Base-by-base conservation (phyloP, 2,329 filamentous ascomycete species). In the Aspergillus costaricaensis region DNA sequence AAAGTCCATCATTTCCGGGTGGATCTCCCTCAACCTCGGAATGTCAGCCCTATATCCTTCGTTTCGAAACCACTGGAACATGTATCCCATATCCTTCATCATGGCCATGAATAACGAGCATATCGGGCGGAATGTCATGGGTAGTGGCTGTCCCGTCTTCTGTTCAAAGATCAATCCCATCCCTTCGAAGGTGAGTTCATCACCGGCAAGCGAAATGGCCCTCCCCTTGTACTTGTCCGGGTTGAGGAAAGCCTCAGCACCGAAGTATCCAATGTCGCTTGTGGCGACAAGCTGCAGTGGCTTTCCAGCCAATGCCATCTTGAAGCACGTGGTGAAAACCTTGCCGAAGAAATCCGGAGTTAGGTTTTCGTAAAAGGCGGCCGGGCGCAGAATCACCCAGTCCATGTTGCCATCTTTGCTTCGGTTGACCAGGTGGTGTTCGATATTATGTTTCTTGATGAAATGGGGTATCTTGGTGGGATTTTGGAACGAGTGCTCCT, bases 331-430 rank as follows among this genome's bases (percentile, higher is more conserved):
- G 0, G 79, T 68, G 67, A 85, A 84, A 2, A 81, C 74, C 58
- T 80, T 81, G 4, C 81, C 81, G 8, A 77, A 65, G 63, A 84
- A 81, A 10, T 77, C 77, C 0, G 80, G 76, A 2, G 68, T 72
- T 3, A 85, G 66, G 73, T 83, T 84, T 8, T 89, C 86, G 87
- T 84, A 74, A 89, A 89, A 89, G 1, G 83, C 84, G 0, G 84
- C 82, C 0, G 87, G 87, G 3, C 86, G 81, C 2, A 89, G 75
- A 41, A 89, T 83, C 0, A 85, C 88, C 82, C 84, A 89, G 6
- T 74, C 74, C 85, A 87, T 86, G 0, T 67, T 72, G 1, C 76
- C 76, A 1, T 76, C 76, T 4, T 73, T 73, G 32, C 61, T 44
- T 9, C 27, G 49, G 25, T 82, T 76, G 30, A 83, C 75, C n/a